Percentiles rank a stretch among this genome's conserved stretches.
These are phyloP conservation scores for Wickerhamiella lipophila DNA, from an alignment of 805 yeast species.

Conservation along the genomic window DNA sequence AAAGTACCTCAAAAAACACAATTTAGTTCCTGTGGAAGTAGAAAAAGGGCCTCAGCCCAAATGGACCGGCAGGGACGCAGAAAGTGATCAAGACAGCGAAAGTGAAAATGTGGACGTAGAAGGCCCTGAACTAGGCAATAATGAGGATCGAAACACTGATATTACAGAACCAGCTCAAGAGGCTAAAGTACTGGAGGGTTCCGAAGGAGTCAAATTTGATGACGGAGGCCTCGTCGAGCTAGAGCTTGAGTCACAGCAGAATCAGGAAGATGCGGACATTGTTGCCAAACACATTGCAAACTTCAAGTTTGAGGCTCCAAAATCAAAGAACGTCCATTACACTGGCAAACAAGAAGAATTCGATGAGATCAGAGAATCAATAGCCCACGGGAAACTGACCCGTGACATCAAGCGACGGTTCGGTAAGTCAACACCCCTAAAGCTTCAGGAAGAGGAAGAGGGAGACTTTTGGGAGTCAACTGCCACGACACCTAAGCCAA, in stretches of 20 bases:
- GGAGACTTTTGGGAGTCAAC: constrained; percentile 20
- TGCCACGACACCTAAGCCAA: not conserved
- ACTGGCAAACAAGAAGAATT: constrained; percentile 5
- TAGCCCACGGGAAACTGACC: constrained; percentile 6
- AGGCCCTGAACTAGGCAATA: no score
- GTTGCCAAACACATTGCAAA: constrained; percentile 12
- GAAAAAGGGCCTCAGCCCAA: not conserved
- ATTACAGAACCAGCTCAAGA: not conserved
- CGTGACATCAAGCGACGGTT: constrained; percentile 10
- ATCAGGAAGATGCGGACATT: constrained; percentile 10
- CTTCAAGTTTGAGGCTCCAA: constrained; percentile 4
- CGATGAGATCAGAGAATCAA: constrained; percentile 2
- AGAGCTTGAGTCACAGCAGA: not conserved
- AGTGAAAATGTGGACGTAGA: not conserved
- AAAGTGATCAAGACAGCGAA: not conserved
- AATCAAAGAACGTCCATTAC: not conserved
- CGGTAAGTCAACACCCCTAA: not conserved
- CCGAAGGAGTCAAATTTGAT: not conserved
- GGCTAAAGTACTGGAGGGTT: not conserved
- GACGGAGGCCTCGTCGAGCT: not conserved
- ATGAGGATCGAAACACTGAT: not conserved
- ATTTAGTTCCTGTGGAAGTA: constrained; percentile 18
- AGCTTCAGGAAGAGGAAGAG: constrained; percentile 16
- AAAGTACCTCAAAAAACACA: constrained; percentile 35
- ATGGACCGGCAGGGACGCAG: constrained; percentile 6